phyloP scores from a whole-genome alignment of 176 grass and related monocot genomes.

The Aechmea fasciata region DNA sequence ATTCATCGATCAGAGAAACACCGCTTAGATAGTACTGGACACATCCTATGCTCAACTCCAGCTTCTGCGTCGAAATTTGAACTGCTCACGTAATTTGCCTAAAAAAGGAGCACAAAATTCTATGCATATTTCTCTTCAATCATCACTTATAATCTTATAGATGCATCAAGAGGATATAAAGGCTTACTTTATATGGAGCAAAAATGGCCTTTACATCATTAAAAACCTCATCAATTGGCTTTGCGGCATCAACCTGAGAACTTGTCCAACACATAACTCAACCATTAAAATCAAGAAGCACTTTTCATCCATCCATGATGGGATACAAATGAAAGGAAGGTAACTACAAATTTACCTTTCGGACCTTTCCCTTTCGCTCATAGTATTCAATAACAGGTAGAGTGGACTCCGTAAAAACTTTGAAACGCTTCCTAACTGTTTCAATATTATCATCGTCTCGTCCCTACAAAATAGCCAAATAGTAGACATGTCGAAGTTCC shows the following conservation, averaged over 20 bases:
- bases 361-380: constrained; percentile 32
- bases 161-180: background rate
- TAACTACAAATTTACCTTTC: constrained; percentile 23
- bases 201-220: constrained; percentile 50
- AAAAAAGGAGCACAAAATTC: background rate
- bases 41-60: background rate
- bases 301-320: background rate
- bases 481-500: background rate
- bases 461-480: constrained; percentile 20
- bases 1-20: constrained; percentile 3
- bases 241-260: constrained; percentile 42
- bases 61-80: background rate
- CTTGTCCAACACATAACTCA: background rate
- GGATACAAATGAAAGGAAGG: background rate
- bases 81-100: constrained; percentile 8
- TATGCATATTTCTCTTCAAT: background rate
- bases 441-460: constrained; percentile 51
- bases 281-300: background rate
- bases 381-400: constrained; percentile 47
- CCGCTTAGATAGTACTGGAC: background rate
- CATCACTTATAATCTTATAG: constrained; percentile 1
- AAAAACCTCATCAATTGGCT: constrained; percentile 34
- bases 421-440: constrained; percentile 30
- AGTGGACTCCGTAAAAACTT: constrained; percentile 39
- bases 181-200: constrained; percentile 19